Base-by-base conservation (phyloP, 2,329 filamentous ascomycete genomes). In the Berkeleyomyces basicola region DNA sequence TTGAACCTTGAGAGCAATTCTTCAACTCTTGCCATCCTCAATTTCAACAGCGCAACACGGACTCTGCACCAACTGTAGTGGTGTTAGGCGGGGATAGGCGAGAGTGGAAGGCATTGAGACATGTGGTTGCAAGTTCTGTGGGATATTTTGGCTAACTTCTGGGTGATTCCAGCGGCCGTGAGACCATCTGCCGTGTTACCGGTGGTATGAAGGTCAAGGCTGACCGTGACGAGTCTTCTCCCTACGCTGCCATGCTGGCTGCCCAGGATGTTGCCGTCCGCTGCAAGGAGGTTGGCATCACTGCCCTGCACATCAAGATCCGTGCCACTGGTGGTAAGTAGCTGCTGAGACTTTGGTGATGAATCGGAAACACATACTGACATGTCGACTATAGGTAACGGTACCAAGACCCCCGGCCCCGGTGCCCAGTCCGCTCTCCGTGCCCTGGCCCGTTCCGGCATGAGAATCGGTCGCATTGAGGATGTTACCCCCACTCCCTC, bases 161-260 rank as follows among this genome's bases (percentile, higher is more conserved):
- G 80, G 79, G 79, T 84, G 80, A 83, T 84, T 82, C 77, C 82
- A 95, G 89, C 81, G 93, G 93, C 81, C 93, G 93, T 80, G 93
- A 99, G 88, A 99, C 95, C 81, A 96, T 99, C 82, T 89, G 85
- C 85, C 91, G 93, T 89, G 92, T 99, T 71, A 99, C 95, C 73
- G 93, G 95, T 82, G 95, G 95, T 76, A 99, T 99, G 93, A 99
- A 99, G 85, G 93, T 99, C 85, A 99, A 99, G 88, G 91, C 91
- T 79, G 91, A 99, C 76, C 92, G 93, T 84, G 93, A 99, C 82
- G 93, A 99, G 84, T 97, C 92, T 74, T 97, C 93, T 71, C 93
- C 93, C 73, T 99, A 99, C 84, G 93, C 93, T 74, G 93, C 93
- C 80, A 99, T 99, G 93, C 91, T 99, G 88, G 93, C 93, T 80